Base-by-base conservation (phyloP, 1,139 yeast species). In the Magnusiomyces fungicola region DNA sequence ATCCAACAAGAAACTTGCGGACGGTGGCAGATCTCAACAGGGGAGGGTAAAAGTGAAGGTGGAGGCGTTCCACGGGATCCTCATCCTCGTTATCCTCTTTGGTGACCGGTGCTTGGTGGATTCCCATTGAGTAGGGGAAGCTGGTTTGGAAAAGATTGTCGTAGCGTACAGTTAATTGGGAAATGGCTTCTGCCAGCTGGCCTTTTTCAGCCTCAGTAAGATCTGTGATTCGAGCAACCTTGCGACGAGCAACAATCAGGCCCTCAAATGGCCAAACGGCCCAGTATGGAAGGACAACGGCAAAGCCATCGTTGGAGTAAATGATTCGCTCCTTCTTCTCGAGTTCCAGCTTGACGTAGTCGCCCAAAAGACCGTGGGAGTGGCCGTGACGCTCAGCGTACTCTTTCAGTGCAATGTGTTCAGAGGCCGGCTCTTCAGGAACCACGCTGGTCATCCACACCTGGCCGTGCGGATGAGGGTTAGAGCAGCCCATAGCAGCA, bases 211-310 rank as follows among this genome's bases (percentile, higher is more conserved):
- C 66, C 3, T 67, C 71, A 25, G 66, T 67, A 56, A 83, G 76
- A 33, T 78, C 78, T 34, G 67, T 66, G 21, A 82, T 62, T 24
- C 81, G 77, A 33, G 74, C 67, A 50, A 81, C 68, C 54, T 80
- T 82, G 34, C 69, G 67, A 58, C 79, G 78, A 23, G 87, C 63
- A 9, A 83, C 67, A 38, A 83, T 69, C 66, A 83, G 68, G 5
- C 86, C 79, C 65, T 83, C 89, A 63, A 81, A 83, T 6, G 92
- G 92, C 90, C 92, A 83, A 45, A 80, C 73, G 3, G 90, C 92
- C 92, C 92, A 83, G 66, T 79, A 83, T 45, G 92, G 90, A 14
- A 83, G 88, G 16, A 83, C 80, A n/a, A 77, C 85, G 36, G 83
- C 60, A 56, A 83, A 83, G 1, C 80, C 71, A 54, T 78, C 85